Base-by-base conservation (phyloP, 768 basidiomycete species). In the Stropharia rugosoannulata region DNA sequence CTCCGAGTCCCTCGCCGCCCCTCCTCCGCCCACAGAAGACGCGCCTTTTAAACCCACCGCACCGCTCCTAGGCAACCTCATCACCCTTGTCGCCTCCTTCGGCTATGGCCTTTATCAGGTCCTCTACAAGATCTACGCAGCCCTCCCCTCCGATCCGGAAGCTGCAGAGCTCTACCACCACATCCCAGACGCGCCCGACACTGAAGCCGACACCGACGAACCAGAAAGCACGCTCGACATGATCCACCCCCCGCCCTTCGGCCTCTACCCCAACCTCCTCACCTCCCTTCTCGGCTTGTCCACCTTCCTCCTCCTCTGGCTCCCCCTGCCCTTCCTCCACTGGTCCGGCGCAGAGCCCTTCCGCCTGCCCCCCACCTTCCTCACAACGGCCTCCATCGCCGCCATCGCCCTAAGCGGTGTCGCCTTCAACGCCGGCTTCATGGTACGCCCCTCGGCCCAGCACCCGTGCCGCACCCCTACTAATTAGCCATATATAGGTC, bases 381-480 rank as follows among this genome's bases (percentile, higher is more conserved):
- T 56, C 1, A 82, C 84, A 0, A 64, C 74, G 32, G 54, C 76
- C 11, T 78, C 80, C 8, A 86, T 98, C 46, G 74, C 67, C 2
- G 86, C 85, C 13, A 93, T 98, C 53, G 80, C 87, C 5, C 62
- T 80, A 13, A 79, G 78, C 16, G 95, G 95, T 0, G 78, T 92
- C 2, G 62, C 89, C 0, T 98, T 90, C 72, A 95, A 94, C 64
- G 84, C 89, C 0, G 90, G 91, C 0, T 80, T 90, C 63, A 93
- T 95, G 94, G 90, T 90, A 66, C 40, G 47, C 55, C 40, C 50
- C 54, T 13, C 35, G 59, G 37, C 44, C 32, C 42, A 25, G 37
- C 18, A 27, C 32, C 18, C 29, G 46, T 36, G 38, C 36, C 32
- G 13, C 43, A 5, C 35, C 22, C 36, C 52, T 43, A 52, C 45